A percentile compares a stretch with the other conserved stretches of the same genome.
Conservation (phyloP, 1,284 basidiomycete genomes). For the Vanrija sp. region DNA sequence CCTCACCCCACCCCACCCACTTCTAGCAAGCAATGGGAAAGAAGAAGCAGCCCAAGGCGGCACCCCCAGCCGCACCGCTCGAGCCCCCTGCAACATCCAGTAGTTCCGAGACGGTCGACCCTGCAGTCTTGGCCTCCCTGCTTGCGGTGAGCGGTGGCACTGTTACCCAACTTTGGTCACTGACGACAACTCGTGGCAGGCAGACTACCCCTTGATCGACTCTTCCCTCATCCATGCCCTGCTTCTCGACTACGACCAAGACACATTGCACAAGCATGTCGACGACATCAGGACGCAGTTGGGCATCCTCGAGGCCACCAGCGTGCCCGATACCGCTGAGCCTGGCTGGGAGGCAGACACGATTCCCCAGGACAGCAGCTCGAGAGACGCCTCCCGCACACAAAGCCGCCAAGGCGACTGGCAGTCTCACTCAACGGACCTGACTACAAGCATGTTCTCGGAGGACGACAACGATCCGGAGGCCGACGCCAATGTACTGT, state of each 20-base stretch:
- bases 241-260: conserved; percentile 38
- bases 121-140: conserved; percentile 19
- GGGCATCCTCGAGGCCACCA: conserved; percentile 42
- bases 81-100: background rate
- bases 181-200: conserved; percentile 17
- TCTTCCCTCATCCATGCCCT: conserved; percentile 37
- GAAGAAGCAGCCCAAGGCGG: background rate
- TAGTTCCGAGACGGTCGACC: conserved; percentile 15
- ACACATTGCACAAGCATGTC: conserved; percentile 21
- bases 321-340: conserved; percentile 36
- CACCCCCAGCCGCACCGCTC: background rate
- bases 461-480: conserved; percentile 4
- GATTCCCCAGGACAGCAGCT: too few relatives aligned
- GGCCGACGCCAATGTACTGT: conserved; percentile 22
- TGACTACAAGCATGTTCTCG: background rate
- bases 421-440: background rate
- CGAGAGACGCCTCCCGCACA: too few relatives aligned
- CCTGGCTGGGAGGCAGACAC: background rate
- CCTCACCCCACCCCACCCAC: background rate
- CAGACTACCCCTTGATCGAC: conserved; percentile 44
- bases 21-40: background rate
- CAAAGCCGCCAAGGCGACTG: too few relatives aligned
- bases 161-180: too few relatives aligned
- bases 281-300: conserved; percentile 38
- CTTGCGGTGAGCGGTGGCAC: conserved; percentile 15